Base-by-base conservation (phyloP, 257 asterid genomes). In the Solanum neorickii region DNA sequence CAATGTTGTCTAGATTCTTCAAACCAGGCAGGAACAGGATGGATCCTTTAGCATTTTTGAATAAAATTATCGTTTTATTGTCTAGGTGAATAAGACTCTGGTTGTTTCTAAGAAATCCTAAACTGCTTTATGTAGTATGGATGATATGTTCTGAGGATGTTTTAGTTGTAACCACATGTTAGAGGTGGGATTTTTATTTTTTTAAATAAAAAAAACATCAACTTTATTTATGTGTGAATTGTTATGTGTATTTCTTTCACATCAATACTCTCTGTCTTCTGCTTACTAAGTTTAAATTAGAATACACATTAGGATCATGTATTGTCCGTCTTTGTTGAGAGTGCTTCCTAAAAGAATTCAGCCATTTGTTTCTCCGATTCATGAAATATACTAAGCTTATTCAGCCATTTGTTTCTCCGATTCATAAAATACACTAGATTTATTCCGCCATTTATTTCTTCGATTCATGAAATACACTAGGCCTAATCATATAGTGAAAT, bases 1-100 rank as follows among this genome's bases (percentile, higher is more conserved):
- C 95, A 93, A 89, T 92, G 95, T 9, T 97, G 98, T 88, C 94
- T 95, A 25, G 95, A 92, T 90, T 92, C 98, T 16, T 93, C 98
- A 35, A 93, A 92, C 87, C 95, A 90, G 89, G 82, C 96, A 12
- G 98, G 98, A 39, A 78, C 96, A 12, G 98, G 98, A 39, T 90
- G 97, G 97, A 39, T 90, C 93, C 9, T 82, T 94, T 69, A 89
- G 98, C 93, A 93, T 94, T 87, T 93, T 92, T 44, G 94, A 93
- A 0, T 93, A 92, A 39, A 78, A 78, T 25, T 78, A 25, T 23
- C 27, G 31, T 78, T 46, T 46, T 78, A 1, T 25, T 23, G 35
- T 27, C 12, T 39, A 75, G 35, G 4, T n/a, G 59, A 39, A 76
- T 75, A 37, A 20, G 49, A 20, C 37, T 73, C 49, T 42, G 5